Base-by-base conservation (phyloP, 1,139 yeast species). In the Blastobotrys persicus region DNA sequence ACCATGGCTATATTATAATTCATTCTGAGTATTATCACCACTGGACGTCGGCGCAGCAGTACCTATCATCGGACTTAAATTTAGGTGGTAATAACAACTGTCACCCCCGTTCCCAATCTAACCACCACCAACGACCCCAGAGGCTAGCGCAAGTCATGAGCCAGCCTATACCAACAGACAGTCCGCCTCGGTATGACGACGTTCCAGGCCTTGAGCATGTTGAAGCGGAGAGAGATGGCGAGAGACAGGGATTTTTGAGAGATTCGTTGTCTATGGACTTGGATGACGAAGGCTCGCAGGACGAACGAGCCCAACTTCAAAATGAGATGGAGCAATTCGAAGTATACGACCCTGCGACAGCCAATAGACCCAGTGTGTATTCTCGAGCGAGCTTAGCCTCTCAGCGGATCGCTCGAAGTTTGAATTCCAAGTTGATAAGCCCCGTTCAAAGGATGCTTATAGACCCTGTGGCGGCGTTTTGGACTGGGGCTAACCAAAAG, bases 391-490 rank as follows among this genome's bases (percentile, higher is more conserved):
- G 58, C 31, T 47, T 48, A 37, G 62, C 58, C 7, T 62, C 65
- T 3, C 55, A 54, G 42, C 50, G 64, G 33, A 43, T 63, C 26
- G 67, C 66, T n/a, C 44, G 46, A 14, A 71, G 72, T 49, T 68
- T 82, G 60, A 77, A 70, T 53, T 63, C 66, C 40, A 64, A 72
- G 32, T 66, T 84, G 12, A 72, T 80, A 23, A 63, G 68, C 32
- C 88, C 88, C 0, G 77, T 83, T 3, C 62, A 60, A 33, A 68
- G 77, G 28, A 74, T 71, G 46, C 74, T 82, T 17, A 68, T 84
- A 38, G 92, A 85, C 59, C 94, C 95, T 0, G 76, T 86, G 9
- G 83, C 80, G 41, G 84, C 80, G 58, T 73, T 80, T 0, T 80
- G 81, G 63, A 68, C 69, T 45, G 73, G 66, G 48, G 53, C 77